Evolutionary conservation across 2,329 filamentous ascomycete genomes (phyloP).

Genomic region (Alternaria atra): DNA sequence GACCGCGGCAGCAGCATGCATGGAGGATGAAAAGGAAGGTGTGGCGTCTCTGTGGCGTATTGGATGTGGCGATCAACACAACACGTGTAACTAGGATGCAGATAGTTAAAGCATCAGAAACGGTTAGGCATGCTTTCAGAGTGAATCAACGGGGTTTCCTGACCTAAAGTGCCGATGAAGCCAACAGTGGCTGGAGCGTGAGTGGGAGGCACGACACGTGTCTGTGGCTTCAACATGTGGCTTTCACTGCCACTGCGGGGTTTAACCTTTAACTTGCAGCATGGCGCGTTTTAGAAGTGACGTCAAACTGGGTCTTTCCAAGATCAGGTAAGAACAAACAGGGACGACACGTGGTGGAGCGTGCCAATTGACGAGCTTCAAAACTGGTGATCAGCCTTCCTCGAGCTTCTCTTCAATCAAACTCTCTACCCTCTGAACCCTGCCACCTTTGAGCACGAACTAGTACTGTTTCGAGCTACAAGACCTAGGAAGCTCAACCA

Average conservation of each 20-base stretch:
- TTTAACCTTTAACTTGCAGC: slow-evolving; percentile 1
- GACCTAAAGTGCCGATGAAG: background rate
- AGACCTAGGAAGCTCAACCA: background rate
- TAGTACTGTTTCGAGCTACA: background rate
- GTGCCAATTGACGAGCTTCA: slow-evolving; percentile 1
- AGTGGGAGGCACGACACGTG: slow-evolving; percentile 1
- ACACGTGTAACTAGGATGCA: slow-evolving; percentile 13
- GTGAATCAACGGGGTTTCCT: slow-evolving; percentile 8
- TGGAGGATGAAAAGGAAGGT: background rate
- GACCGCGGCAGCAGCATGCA: background rate
- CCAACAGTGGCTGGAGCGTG: background rate
- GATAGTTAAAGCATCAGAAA: slow-evolving; percentile 12
- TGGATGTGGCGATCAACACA: background rate
- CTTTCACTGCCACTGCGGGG: slow-evolving; percentile 8
- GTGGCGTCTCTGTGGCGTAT: slow-evolving; percentile 1
- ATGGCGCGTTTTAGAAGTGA: slow-evolving; percentile 3
- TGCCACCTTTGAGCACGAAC: background rate
- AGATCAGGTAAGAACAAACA: slow-evolving; percentile 6
- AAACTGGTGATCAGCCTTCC: slow-evolving; percentile 1
- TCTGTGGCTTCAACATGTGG: slow-evolving; percentile 8
- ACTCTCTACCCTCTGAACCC: background rate
- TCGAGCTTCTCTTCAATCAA: background rate
- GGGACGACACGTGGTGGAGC: slow-evolving; percentile 6
- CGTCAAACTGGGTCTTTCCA: slow-evolving; percentile 7
- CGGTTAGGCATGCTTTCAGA: background rate